Base-by-base conservation (phyloP, 192 early-diverging fungal species). In the Funneliformis mosseae region DNA sequence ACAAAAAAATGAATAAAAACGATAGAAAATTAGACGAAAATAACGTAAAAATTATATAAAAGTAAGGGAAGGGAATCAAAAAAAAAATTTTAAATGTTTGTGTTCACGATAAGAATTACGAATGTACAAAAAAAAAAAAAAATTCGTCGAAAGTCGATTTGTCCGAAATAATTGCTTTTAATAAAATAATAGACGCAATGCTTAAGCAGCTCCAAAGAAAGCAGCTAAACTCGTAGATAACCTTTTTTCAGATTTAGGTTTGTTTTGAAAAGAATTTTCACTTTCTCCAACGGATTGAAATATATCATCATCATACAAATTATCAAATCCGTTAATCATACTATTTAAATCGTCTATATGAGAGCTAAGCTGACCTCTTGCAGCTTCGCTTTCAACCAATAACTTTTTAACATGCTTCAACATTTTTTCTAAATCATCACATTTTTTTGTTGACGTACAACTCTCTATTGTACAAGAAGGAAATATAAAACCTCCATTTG, bases 311-410 rank as follows among this genome's bases (percentile, higher is more conserved):
- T 64, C 63, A 27, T 18, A 12, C 10, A 45, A 27, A 43, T 69
- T 55, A 39, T 9, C 39, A 33, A 79, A 79, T n/a, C 78, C 78
- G 43, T 79, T 71, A 21, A 79, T 70, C 78, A 79, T 71, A 60
- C 25, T 48, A 23, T 50, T 69, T 45, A 79, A 71, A 7, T 62
- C 78, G 23, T 79, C 78, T 25, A 79, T 42, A 42, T 79, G 78
- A 33, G 27, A 8, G n/a, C 69, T 79, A 68, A 79, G 71, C 12
- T 23, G 14, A 23, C 71, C 38, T 39, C 78, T 21, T 38, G 72
- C 61, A 5, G 33, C 42, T 81, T 81, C 82, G 25, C 71, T 61
- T 59, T 83, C 80, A 7, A 28, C 48, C 66, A 83, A 41, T 25
- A 67, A 48, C 27, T 68, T 10, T 66, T 82, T 79, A 28, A 74